Evolutionary conservation across 495 filamentous ascomycete genomes (phyloP).

Genomic region (Tetracladium setigerum): DNA sequence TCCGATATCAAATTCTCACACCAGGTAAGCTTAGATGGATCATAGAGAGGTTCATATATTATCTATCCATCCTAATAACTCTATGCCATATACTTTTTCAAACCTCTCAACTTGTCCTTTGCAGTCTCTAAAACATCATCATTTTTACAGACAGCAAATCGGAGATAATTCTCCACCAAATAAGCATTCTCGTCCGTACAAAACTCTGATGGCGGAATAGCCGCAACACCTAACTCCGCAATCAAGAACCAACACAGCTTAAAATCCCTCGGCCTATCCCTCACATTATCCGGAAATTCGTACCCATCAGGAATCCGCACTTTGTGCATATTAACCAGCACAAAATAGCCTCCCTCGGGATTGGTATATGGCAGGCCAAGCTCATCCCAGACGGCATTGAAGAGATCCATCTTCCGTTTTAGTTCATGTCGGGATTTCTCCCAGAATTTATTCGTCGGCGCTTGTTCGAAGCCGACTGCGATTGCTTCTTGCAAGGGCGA

Average conservation of each 20-base stretch:
- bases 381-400: constrained; percentile 81
- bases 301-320: constrained; percentile 73
- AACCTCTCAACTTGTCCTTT: constrained; percentile 73
- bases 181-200: constrained; percentile 73
- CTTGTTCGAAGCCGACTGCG: constrained; percentile 85
- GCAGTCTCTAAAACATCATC: constrained; percentile 80
- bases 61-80: too few relatives aligned
- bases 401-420: constrained; percentile 75
- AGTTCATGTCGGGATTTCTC: constrained; percentile 69
- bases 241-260: constrained; percentile 91
- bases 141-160: constrained; percentile 93
- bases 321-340: constrained; percentile 80
- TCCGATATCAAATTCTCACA: too few relatives aligned
- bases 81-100: constrained; percentile 84
- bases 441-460: constrained; percentile 79
- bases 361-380: constrained; percentile 81
- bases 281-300: constrained; percentile 78
- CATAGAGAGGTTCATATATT: too few relatives aligned
- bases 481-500: constrained; percentile 88
- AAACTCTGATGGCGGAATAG: constrained; percentile 92
- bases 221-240: constrained; percentile 85
- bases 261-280: constrained; percentile 77
- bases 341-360: constrained; percentile 91
- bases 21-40: too few relatives aligned
- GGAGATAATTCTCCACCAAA: constrained; percentile 80